Conservation (phyloP, 345 rosid genomes). For the Nasturtium officinale region DNA sequence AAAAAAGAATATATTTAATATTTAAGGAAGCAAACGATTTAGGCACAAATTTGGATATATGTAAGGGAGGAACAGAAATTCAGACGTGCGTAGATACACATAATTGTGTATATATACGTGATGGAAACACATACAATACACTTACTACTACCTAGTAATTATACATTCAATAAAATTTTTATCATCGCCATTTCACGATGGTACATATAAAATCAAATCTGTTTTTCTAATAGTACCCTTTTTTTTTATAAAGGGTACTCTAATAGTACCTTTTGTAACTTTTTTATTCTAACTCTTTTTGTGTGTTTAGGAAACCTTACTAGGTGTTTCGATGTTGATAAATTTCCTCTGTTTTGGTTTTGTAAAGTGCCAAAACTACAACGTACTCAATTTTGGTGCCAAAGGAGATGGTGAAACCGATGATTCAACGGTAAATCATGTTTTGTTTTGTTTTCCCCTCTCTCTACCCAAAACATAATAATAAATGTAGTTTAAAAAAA, state of each 20-base stretch:
- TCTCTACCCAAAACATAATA: background rate
- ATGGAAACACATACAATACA: background rate
- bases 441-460: background rate
- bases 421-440: slow-evolving; percentile 27
- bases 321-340: slow-evolving; percentile 5
- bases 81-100: background rate
- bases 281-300: slow-evolving; percentile 11
- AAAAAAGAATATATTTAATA: background rate
- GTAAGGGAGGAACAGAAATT: background rate
- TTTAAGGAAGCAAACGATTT: background rate
- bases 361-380: slow-evolving; percentile 24
- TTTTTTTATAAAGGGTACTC: no score
- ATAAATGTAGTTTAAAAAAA: background rate
- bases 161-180: background rate
- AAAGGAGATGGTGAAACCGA: slow-evolving; percentile 32
- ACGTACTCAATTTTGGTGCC: slow-evolving; percentile 32
- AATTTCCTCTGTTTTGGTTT: slow-evolving; percentile 7
- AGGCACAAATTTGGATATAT: background rate
- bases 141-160: background rate
- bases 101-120: background rate
- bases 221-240: background rate
- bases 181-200: slow-evolving; percentile 14
- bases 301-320: slow-evolving; percentile 17
- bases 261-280: background rate
- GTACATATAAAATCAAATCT: slow-evolving; percentile 5